Conservation (phyloP, 495 filamentous ascomycete genomes). For the Jackrogersella minutella region DNA sequence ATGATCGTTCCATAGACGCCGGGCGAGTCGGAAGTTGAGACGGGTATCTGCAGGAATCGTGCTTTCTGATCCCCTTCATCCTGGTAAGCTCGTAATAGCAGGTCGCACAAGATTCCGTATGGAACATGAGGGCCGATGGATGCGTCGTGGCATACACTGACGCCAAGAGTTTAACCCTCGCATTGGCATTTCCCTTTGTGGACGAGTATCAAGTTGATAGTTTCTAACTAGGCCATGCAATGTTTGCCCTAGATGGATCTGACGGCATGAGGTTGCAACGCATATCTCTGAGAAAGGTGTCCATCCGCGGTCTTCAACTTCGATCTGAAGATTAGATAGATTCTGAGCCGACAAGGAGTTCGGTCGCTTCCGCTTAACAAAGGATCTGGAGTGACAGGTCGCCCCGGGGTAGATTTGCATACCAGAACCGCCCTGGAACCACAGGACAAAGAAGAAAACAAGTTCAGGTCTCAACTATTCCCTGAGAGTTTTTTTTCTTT, state of each 20-base stretch:
- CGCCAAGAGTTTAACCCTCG: background rate
- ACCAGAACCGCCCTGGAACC: background rate
- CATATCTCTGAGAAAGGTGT: background rate
- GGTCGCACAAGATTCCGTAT: slow-evolving; percentile 21
- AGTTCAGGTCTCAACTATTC: background rate
- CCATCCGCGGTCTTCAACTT: background rate
- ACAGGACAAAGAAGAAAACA: slow-evolving; percentile 7
- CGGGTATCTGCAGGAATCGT: slow-evolving; percentile 26
- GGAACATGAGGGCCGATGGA: slow-evolving; percentile 11
- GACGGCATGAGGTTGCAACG: background rate
- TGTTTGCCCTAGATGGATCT: background rate
- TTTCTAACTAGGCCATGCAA: slow-evolving; percentile 4
- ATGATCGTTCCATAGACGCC: slow-evolving; percentile 3
- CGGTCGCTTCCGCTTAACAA: slow-evolving; percentile 7
- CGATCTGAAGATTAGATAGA: background rate
- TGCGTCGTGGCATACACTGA: slow-evolving; percentile 14
- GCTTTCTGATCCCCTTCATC: slow-evolving; percentile 12
- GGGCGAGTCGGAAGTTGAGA: slow-evolving; percentile 10
- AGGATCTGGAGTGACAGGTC: background rate
- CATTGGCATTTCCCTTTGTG: slow-evolving; percentile 19
- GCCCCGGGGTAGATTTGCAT: too few species aligned
- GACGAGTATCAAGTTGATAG: background rate
- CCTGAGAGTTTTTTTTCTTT: background rate
- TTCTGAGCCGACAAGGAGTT: background rate
- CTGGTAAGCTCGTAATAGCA: slow-evolving; percentile 23